Conservation (phyloP, 2,329 filamentous ascomycete genomes). For the Trichoderma brevicompactum region DNA sequence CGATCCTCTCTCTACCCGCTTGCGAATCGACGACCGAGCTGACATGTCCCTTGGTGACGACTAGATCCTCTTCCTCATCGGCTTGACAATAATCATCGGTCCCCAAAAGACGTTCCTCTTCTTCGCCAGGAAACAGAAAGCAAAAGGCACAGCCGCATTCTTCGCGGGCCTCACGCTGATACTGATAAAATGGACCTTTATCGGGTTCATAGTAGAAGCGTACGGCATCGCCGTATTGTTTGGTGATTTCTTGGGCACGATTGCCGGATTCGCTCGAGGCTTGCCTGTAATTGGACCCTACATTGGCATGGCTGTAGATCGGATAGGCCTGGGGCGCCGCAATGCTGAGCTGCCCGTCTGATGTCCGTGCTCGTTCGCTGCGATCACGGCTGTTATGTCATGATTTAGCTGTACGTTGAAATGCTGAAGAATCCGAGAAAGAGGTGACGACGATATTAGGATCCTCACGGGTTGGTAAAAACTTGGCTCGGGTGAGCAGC, state of each 20-base stretch:
- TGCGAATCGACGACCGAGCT: constrained; percentile 30
- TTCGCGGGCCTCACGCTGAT: constrained; percentile 82
- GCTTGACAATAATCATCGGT: constrained; percentile 94
- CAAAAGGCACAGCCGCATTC: constrained; percentile 89
- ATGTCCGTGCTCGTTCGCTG: neutral
- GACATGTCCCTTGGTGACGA: constrained; percentile 15
- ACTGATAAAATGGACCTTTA: constrained; percentile 84
- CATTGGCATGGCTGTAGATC: constrained; percentile 74
- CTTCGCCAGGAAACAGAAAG: constrained; percentile 92
- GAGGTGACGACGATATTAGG: neutral
- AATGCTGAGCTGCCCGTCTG: constrained; percentile 80
- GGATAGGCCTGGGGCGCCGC: constrained; percentile 68
- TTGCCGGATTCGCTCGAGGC: constrained; percentile 83
- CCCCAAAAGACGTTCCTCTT: constrained; percentile 88
- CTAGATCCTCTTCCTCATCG: constrained; percentile 96
- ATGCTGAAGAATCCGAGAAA: neutral
- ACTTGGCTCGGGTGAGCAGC: constrained; percentile 6
- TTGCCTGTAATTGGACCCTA: constrained; percentile 86
- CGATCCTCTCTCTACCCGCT: constrained; percentile 36
- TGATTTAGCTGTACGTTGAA: neutral
- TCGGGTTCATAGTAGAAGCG: constrained; percentile 87
- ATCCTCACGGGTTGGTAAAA: neutral
- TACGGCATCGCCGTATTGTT: constrained; percentile 95
- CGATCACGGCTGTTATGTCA: neutral
- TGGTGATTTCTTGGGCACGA: constrained; percentile 93